Evolutionary conservation across 225 moss, liverwort and hornwort species (phyloP).

Genomic region (Rhytidiadelphus loreus): DNA sequence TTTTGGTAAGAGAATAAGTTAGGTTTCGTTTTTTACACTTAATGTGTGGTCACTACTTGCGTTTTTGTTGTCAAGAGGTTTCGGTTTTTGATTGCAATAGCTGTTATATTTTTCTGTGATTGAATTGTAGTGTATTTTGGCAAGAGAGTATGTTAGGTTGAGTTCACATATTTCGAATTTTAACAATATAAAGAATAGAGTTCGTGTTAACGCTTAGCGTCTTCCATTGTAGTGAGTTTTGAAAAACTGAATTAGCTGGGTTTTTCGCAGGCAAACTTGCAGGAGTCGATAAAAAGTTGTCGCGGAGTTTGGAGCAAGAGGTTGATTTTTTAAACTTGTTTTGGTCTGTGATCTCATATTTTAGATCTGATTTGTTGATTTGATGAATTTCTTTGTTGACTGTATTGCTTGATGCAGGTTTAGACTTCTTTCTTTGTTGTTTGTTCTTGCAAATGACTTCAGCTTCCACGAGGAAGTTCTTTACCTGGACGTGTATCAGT

Average conservation of each 20-base stretch:
- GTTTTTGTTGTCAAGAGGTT: too few species aligned
- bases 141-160: background rate
- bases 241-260: background rate
- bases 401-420: background rate
- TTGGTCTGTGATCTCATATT: background rate
- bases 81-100: background rate
- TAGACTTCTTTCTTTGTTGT: background rate
- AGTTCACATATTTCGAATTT: background rate
- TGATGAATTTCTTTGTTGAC: background rate
- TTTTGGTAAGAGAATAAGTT: background rate
- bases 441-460: background rate
- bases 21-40: background rate
- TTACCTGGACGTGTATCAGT: background rate
- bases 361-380: background rate
- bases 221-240: background rate
- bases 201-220: background rate
- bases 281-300: conserved; percentile 92
- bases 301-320: conserved; percentile 95
- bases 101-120: background rate
- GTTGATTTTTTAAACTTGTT: conserved; percentile 2
- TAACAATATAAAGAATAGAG: background rate
- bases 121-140: background rate
- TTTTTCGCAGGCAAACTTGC: conserved; percentile 74
- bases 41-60: background rate
- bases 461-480: background rate